Base-by-base conservation (phyloP, 2,329 filamentous ascomycete genomes). In the Orbilia blumenaviensis region DNA sequence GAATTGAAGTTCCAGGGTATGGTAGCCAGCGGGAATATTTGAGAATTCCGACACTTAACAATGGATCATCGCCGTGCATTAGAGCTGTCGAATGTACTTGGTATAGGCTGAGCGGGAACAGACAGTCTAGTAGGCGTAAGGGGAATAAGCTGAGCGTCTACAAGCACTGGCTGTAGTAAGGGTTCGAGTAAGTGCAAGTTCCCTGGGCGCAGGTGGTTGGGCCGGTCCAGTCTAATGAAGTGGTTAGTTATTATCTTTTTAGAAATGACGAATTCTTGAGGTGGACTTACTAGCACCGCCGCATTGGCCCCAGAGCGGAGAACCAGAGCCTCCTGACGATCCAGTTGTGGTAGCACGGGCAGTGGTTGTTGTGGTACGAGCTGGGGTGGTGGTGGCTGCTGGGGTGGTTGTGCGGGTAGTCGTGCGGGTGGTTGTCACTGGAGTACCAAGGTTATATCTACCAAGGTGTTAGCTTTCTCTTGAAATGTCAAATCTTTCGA, bases 151-250 rank as follows among this genome's bases (percentile, higher is more conserved):
- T 23, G 12, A 32, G 8, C 1, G n/a, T 52, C 46, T 72, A 72
- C 58, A 72, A 50, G 48, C 67, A 82, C 78, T 82, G 80, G 32
- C 73, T 78, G 77, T 82, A 82, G 34, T 78, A 80, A 18, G 81
- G 74, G 69, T 78, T 80, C 16, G 75, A 73, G 27, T 72, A 77
- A 18, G 78, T 81, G 78, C 81, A 82, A 12, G 79, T 81, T 29
- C 80, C 81, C 50, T 78, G 64, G 1, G 79, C 77, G 41, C 81
- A 82, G 2, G 77, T 77, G 0, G 79, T 81, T 0, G 81, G 77
- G 1, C 80, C 81, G 32, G 74, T 80, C 78, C 79, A 82, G 10
- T 78, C 79, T 63, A 23, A n/a, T 9, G n/a, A 50, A 27, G 16
- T 23, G 14, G 41, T 44, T 44, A 61, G 36, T 18, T 14, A 25